phyloP scores from a whole-genome alignment of 1,284 basidiomycete species.

The Ceratobasidium sp. region DNA sequence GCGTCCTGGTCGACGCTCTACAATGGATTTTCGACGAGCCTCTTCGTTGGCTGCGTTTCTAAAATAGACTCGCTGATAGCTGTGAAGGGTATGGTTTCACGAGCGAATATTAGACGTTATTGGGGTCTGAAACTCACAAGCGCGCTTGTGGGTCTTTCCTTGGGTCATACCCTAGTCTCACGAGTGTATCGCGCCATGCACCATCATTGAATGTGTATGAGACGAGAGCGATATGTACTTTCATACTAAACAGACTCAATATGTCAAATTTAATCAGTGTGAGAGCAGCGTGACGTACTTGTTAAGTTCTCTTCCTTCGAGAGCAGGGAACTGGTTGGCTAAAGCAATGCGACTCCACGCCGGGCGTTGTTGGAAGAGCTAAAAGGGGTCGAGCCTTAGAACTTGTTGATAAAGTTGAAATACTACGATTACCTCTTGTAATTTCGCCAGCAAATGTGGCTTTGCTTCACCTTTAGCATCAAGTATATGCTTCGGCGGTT shows the following conservation, averaged over 20 bases:
- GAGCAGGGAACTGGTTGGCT: slow-evolving; percentile 78
- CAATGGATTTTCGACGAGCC: slow-evolving; percentile 29
- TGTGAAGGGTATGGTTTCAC: no score
- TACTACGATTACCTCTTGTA: slow-evolving; percentile 61
- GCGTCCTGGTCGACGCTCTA: slow-evolving; percentile 11
- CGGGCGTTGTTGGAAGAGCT: slow-evolving; percentile 77
- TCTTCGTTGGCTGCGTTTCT: slow-evolving; percentile 39
- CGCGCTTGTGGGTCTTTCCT: slow-evolving; percentile 72
- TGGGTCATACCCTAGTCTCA: slow-evolving; percentile 91
- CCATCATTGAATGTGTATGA: slow-evolving; percentile 93
- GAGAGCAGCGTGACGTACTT: slow-evolving; percentile 59
- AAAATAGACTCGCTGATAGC: slow-evolving; percentile 46
- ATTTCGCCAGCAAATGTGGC: slow-evolving; percentile 61
- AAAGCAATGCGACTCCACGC: slow-evolving; percentile 89
- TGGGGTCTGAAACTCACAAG: no score
- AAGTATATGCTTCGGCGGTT: slow-evolving; percentile 33
- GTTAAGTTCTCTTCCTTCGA: slow-evolving; percentile 71
- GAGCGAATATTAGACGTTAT: no score
- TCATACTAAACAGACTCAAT: slow-evolving; percentile 60
- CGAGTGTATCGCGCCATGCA: slow-evolving; percentile 89
- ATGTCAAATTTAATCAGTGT: slow-evolving; percentile 14
- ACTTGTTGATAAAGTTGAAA: slow-evolving; percentile 12
- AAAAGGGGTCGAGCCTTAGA: slow-evolving; percentile 16
- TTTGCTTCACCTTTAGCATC: slow-evolving; percentile 58
- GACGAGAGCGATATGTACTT: slow-evolving; percentile 69